Evolutionary conservation across 169 alveolate genomes (phyloP).

Genomic region (Plasmodium adleri): DNA sequence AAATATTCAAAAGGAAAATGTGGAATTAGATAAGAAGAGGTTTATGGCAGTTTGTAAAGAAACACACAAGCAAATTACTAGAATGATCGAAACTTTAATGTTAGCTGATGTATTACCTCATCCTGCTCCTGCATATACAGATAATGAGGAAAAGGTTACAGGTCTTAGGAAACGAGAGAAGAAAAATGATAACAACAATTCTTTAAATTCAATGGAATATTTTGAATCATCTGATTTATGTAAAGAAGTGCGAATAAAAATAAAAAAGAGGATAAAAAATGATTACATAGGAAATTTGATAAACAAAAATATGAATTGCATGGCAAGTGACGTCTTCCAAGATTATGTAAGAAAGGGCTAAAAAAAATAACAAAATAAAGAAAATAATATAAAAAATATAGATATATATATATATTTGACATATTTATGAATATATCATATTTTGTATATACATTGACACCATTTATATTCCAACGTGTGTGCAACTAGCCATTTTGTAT

Average conservation of each 20-base stretch:
- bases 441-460: background rate
- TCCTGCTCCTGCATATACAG: slow-evolving; percentile 50
- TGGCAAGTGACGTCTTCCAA: slow-evolving; percentile 67
- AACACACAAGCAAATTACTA: slow-evolving; percentile 64
- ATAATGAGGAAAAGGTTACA: slow-evolving; percentile 28
- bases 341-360: slow-evolving; percentile 25
- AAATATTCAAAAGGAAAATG: slow-evolving; percentile 46
- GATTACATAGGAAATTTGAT: slow-evolving; percentile 48
- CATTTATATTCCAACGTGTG: background rate
- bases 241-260: slow-evolving; percentile 49
- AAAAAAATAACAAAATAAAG: background rate
- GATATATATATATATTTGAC: background rate
- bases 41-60: slow-evolving; percentile 66
- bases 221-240: slow-evolving; percentile 61
- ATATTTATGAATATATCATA: background rate
- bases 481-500: background rate
- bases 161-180: slow-evolving; percentile 43
- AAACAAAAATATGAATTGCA: slow-evolving; percentile 56
- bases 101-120: slow-evolving; percentile 67
- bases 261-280: slow-evolving; percentile 47
- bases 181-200: slow-evolving; percentile 17
- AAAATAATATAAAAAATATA: background rate
- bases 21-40: slow-evolving; percentile 33
- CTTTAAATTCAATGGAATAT: slow-evolving; percentile 44
- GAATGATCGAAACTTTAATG: slow-evolving; percentile 46